Evolutionary conservation across 1,284 basidiomycete genomes (phyloP), one percentile per base, ranked within the genome.

Genomic region (Microbotryum lychnidis-dioicae): DNA sequence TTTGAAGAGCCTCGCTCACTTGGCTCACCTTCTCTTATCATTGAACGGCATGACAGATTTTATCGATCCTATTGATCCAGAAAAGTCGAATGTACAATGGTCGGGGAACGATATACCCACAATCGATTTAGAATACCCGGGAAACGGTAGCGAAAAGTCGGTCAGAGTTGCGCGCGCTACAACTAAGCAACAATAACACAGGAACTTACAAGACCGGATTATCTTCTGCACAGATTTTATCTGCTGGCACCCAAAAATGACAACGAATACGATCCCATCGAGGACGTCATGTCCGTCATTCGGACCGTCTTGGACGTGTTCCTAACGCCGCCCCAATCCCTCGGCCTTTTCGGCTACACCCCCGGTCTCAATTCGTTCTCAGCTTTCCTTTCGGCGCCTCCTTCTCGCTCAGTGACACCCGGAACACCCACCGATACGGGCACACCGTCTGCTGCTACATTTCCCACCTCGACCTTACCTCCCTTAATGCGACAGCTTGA

Each of bases 401-500:
- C 59, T 16, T 55, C 59, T n/a, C 56, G 58, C 31, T 54, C 61
- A 42, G 49, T 57, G 12, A 60, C 56, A 10, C 58, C 57, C 16
- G 25, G 50, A 20, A 29, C 58, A 37, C 47, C 69, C 56, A 33
- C 65, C 64, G 47, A 50, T 49, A 9, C 64, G 12, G 25, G 27
- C 21, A 60, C 18, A 51, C 50, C 29, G 50, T 44, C 58, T 31
- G 50, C 58, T 16, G 55, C 64, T 23, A 75, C 80, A 9, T 78
- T 81, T 18, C 37, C 16, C 14, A 60, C 18, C 53, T 52, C 29
- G 53, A 45, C 58, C 31, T 52, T 60, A 16, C 57, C 64, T 21
- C 76, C 80, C 10, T 78, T 81, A 55, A 73, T 78, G 46, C 78
- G 79, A 56, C 73, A 76, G 16, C 70, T 82, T 46, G 76, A 79